Evolutionary conservation across 2,329 filamentous ascomycete species (phyloP), one percentile per base, ranked within the genome.

Genomic region (Sporothrix mexicana): DNA sequence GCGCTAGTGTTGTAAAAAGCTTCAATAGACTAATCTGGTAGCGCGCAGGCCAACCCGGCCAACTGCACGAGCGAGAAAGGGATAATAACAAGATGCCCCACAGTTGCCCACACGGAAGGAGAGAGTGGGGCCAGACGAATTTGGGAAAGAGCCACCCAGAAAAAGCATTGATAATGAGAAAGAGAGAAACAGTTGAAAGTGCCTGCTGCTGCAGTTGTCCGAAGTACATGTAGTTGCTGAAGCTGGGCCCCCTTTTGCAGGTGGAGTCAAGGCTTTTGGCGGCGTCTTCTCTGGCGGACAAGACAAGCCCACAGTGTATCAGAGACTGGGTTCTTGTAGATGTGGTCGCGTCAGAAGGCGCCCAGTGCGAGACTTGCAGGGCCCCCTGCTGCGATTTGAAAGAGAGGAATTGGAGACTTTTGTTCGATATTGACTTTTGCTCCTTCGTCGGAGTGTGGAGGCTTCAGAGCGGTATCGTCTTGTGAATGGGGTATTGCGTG

Each of bases 21-120:
- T 73, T 73, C 74, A 75, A 73, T 74, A 75, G 72, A 73, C 70
- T 73, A 73, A 23, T 59, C 15, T 68, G 70, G 62, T 75, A 75
- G 74, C 74, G 74, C 62, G 55, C 47, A 55, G 73, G 64, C 61
- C 67, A 55, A 69, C 67, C 57, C 45, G 71, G 62, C 53, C 64
- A 68, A 59, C 62, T 68, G 71, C 62, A 55, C 36, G 55, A 64
- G 67, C 59, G 73, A 73, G 61, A 72, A 74, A 66, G 55, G 69
- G 73, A 74, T 73, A 74, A 76, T 75, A 74, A 75, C 70, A 71
- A 49, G 4, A 6, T 62, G 36, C 30, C 51, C 25, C 66, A 71
- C 71, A 73, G 72, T 70, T 68, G 36, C 20, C 61, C 41, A 47
- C 61, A 66, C 61, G 41, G 61, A 66, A 43, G 23, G n/a, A 13